Evolutionary conservation across 129 eudicot species (phyloP), one percentile per base, ranked within the genome.

Genomic region (Flaveria bidentis): DNA sequence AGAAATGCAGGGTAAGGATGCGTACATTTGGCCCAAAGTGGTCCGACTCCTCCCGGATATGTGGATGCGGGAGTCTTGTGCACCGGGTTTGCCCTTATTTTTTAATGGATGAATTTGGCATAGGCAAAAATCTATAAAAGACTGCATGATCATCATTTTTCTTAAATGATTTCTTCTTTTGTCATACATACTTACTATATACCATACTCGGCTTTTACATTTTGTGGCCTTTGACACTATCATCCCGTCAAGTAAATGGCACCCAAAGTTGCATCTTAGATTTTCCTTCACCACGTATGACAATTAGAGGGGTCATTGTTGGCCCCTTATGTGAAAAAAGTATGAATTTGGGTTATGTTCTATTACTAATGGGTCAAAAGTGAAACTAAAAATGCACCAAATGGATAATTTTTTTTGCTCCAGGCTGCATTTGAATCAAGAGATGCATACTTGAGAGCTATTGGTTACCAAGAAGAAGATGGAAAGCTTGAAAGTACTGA

Each of bases 381-480:
- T 17, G 22, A 56, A 73, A 73, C 56, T 13, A 39, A 57, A 73
- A 56, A 56, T 15, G 56, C 2, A 16, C 6, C 5, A 20, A 57
- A 56, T 33, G 16, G 13, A 16, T 14, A 45, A 9, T 13, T 18
- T 8, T 18, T 8, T 49, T 36, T 71, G 9, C 42, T 69, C 25
- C 80, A 94, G 98, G 73, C 83, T 1, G 78, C 86, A 22, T 95
- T 89, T 79, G 73, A 75, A 55, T 84, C 88, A 15, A 84, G 41
- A 76, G 89, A 87, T 46, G 96, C 88, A 71, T 84, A 89, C 69
- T 58, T 44, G 74, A 84, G 74, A 82, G 90, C 97, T 11, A 83
- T 95, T 73, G 99, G 99, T 57, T 95, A 81, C 64, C 70, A 76
- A 80, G 98, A 87, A 84, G 91, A 87, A 80, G 83, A 95, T 73